Base-by-base conservation (phyloP, 768 basidiomycete genomes). In the Termitomyces sp. region DNA sequence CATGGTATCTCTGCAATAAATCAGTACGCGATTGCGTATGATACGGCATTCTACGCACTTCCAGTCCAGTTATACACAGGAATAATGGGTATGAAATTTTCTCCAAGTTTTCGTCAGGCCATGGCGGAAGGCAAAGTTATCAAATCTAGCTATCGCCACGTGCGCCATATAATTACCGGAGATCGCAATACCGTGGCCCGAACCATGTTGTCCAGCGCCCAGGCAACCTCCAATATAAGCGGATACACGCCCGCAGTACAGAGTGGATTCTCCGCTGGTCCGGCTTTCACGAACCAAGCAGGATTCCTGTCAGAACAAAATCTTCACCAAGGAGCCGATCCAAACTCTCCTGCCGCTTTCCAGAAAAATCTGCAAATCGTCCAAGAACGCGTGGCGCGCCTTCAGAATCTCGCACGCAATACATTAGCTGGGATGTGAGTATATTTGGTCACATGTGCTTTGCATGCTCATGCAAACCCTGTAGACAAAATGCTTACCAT, bases 401-500 rank as follows among this genome's bases (percentile, higher is more conserved):
- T 87, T 2, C 80, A 83, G 59, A 67, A 67, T 2, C 69, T 81
- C 2, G 81, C 84, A 0, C 73, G 79, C 50, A 76, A 69, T 41
- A 77, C 81, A 9, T 64, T 85, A 29, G 67, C 71, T 15, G 80
- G 79, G 45, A 81, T 87, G 87, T 88, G 68, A 60, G 83, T 72
- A 22, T 49, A 7, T 24, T 24, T 2, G n/a, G 9, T 2, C n/a
- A 16, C 4, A 3, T 4, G n/a, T 18, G 22, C 49, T 5, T 18
- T 37, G 31, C 20, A 9, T 18, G 5, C 24, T 16, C 49, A 47
- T 12, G 28, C 3, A 45, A 54, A 26, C 37, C 7, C 33, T 45
- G 28, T 62, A 87, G 85, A 57, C 81, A 86, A 68, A 78, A 81
- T 39, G 84, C 86, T 24, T 88, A 87, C 68, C 81, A 81, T 56